Conservation (phyloP, 371 early-diverging fungal genomes). For the Mucor mucedo region DNA sequence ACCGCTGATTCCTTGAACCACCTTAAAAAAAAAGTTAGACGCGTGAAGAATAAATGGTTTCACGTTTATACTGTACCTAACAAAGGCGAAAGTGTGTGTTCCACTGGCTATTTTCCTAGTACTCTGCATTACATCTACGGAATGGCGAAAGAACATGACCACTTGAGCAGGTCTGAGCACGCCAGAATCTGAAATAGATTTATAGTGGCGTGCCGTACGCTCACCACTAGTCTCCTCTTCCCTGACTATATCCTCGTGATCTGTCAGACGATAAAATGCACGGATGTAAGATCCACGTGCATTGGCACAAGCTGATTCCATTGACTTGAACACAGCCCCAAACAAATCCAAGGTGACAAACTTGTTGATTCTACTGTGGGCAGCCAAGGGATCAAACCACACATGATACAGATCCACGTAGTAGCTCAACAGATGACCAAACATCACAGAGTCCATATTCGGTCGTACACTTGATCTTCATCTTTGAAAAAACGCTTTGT, state of each 20-base stretch:
- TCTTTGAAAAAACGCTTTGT: no score
- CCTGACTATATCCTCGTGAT: background rate
- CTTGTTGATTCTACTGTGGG: background rate
- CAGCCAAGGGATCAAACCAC: background rate
- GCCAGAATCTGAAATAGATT: background rate
- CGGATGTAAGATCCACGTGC: background rate
- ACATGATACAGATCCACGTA: background rate
- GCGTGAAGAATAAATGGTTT: no score
- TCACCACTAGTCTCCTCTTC: background rate
- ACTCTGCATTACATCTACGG: no score
- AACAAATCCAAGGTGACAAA: background rate
- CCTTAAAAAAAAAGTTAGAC: background rate
- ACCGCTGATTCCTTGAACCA: no score
- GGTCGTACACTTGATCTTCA: no score
- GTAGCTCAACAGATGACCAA: background rate
- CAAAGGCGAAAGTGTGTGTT: no score
- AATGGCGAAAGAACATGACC: no score
- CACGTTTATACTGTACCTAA: no score
- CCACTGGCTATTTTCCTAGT: no score
- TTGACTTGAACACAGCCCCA: background rate
- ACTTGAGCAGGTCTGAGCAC: background rate
- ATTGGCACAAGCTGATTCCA: background rate
- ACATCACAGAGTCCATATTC: background rate
- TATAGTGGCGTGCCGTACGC: background rate
- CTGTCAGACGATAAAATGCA: background rate